Conservation (phyloP, 129 eudicot genomes). For the Centrapalus pauciflorus region DNA sequence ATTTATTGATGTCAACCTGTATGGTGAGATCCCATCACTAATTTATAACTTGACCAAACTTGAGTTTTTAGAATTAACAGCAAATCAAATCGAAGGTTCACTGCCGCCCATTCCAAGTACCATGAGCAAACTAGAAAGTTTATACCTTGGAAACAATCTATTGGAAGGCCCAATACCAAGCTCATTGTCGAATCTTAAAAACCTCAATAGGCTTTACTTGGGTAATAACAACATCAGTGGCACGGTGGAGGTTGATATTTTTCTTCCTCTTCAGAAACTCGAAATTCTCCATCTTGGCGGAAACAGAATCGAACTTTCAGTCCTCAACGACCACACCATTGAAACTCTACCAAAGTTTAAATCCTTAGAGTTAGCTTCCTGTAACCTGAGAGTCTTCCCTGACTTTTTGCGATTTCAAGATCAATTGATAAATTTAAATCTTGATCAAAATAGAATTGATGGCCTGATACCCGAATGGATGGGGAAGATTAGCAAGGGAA, state of each 20-base stretch:
- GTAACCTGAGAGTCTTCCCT: constrained; percentile 22
- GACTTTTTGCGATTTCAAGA: constrained; percentile 17
- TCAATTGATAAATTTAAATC: background rate
- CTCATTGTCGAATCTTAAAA: constrained; percentile 18
- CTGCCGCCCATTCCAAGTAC: constrained; percentile 1
- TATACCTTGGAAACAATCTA: background rate
- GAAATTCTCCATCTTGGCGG: background rate
- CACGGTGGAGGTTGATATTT: constrained; percentile 8
- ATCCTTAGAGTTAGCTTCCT: background rate
- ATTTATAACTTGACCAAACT: constrained; percentile 21
- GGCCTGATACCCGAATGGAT: constrained; percentile 22
- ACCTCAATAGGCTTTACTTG: background rate
- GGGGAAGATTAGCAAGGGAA: constrained; percentile 4
- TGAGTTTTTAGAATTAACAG: background rate
- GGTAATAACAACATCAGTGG: background rate
- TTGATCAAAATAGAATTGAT: constrained; percentile 1
- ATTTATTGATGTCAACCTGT: constrained; percentile 7
- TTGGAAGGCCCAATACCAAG: constrained; percentile 28
- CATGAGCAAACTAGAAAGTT: background rate
- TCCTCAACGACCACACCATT: background rate
- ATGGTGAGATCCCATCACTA: constrained; percentile 18
- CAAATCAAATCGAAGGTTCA: background rate
- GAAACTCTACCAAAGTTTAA: background rate
- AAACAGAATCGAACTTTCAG: constrained; percentile 10
- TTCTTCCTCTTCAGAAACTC: constrained; percentile 14